These are phyloP conservation scores for Trichoderma hamatum DNA, from an alignment of 2,329 filamentous ascomycete species.

Conservation along the genomic window DNA sequence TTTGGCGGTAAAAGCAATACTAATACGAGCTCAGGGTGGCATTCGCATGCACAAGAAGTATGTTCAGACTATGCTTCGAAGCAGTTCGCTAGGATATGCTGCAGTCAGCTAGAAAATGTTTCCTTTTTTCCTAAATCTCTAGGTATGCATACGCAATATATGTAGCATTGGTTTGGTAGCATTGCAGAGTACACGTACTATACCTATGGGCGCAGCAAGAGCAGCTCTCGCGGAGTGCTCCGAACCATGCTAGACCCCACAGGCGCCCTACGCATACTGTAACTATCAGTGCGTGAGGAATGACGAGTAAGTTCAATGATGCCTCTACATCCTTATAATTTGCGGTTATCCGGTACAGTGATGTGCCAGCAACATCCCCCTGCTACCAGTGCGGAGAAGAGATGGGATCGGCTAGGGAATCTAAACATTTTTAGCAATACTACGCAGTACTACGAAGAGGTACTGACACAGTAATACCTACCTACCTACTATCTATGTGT, in stretches of 20 bases:
- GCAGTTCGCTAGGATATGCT: background rate
- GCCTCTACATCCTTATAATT: background rate
- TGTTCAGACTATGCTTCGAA: background rate
- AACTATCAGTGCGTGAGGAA: background rate
- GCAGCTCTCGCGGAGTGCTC: background rate
- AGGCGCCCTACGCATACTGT: background rate
- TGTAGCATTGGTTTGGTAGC: background rate
- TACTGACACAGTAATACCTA: background rate
- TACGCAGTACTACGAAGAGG: background rate
- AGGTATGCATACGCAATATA: background rate
- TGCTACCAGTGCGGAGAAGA: background rate
- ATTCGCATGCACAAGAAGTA: background rate
- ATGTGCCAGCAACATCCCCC: background rate
- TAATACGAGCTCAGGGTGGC: background rate
- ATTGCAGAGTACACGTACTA: background rate
- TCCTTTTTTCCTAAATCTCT: background rate
- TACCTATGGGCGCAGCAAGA: background rate
- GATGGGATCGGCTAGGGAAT: background rate
- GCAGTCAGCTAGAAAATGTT: background rate
- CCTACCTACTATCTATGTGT: background rate
- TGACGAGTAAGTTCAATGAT: background rate
- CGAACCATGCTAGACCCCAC: background rate
- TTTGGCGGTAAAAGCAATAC: background rate
- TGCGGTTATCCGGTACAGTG: background rate
- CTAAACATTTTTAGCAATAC: background rate